These are phyloP conservation scores for Arachis hypogaea DNA, from an alignment of 306 rosid genomes.

Conservation along the genomic window DNA sequence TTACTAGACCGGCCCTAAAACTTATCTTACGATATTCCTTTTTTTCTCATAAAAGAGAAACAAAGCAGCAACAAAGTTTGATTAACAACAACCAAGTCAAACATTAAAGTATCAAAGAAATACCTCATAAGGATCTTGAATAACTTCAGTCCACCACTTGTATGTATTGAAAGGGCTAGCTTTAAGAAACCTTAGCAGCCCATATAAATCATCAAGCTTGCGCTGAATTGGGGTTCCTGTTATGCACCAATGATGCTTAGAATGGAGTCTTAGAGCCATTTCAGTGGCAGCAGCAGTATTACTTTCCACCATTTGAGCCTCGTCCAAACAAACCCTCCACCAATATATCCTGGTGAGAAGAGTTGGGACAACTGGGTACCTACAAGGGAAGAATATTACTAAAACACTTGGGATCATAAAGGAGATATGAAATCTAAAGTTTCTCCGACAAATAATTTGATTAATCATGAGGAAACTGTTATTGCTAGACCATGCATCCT, in stretches of 20 bases:
- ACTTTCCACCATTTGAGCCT: slow-evolving; percentile 98
- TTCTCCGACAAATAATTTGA: neutral
- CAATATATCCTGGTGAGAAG: slow-evolving; percentile 88
- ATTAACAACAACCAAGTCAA: slow-evolving; percentile 26
- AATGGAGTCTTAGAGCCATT: slow-evolving; percentile 85
- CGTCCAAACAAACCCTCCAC: slow-evolving; percentile 99
- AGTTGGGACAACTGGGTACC: slow-evolving; percentile 95
- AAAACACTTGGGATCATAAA: slow-evolving; percentile 28
- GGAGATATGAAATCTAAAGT: slow-evolving; percentile 4
- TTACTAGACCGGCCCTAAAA: neutral
- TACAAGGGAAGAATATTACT: slow-evolving; percentile 39
- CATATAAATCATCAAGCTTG: slow-evolving; percentile 88
- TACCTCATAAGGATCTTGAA: slow-evolving; percentile 95
- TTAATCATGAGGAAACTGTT: slow-evolving; percentile 11
- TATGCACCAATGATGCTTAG: slow-evolving; percentile 89
- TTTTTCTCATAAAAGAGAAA: slow-evolving; percentile 5
- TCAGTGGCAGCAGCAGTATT: slow-evolving; percentile 83
- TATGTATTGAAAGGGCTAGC: slow-evolving; percentile 77
- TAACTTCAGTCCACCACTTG: slow-evolving; percentile 96
- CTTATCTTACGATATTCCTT: slow-evolving; percentile 27
- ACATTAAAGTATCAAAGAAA: slow-evolving; percentile 22
- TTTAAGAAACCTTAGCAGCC: slow-evolving; percentile 77
- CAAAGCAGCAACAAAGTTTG: slow-evolving; percentile 22
- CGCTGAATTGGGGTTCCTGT: slow-evolving; percentile 98
- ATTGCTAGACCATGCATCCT: neutral